Evolutionary conservation across 164 flowering plant species (phyloP), one percentile per base, ranked within the genome.

Genomic region (Chimonanthus praecox): DNA sequence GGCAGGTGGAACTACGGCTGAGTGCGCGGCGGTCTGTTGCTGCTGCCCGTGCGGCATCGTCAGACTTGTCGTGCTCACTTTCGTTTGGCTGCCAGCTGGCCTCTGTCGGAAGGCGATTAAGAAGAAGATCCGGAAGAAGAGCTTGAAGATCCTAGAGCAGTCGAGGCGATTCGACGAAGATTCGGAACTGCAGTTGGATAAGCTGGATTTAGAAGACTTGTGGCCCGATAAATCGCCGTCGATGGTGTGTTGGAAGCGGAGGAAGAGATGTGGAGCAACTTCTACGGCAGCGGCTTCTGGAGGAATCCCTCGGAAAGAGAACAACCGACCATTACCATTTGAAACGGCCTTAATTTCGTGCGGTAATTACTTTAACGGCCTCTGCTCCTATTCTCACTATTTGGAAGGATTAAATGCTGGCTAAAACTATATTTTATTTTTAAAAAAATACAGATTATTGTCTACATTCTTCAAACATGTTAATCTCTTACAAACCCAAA

Each of bases 31-130:
- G 44, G 20, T 69, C 2, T 69, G 58, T 21, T 18, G 71, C 15
- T 69, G 58, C 58, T 69, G 71, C 58, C 54, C 71, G 10, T 69
- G 71, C 71, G 60, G 71, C 58, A n/a, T 69, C 33, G 58, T 49
- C 51, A 69, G 47, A 11, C 58, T 69, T 10, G 7, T 69, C 43
- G 71, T 69, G 3, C 18, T 69, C 4, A 21, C 58, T 4, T 43
- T 43, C 16, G 71, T 69, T 0, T 7, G 44, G n/a, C 46, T 69
- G 47, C 71, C 58, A 9, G 71, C 58, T 33, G 58, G 71, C 5
- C 71, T 69, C 20, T 47, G 58, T 9, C 54, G 58, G 71, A 69
- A 45, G 18, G 58, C 58, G 9, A 15, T 49, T 7, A 33, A 47
- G 69, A 67, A 47, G 49, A 4, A 54, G 60, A 2, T 13, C 60